phyloP scores from a whole-genome alignment of 1,284 basidiomycete species.

The Ceratobasidium theobromae region DNA sequence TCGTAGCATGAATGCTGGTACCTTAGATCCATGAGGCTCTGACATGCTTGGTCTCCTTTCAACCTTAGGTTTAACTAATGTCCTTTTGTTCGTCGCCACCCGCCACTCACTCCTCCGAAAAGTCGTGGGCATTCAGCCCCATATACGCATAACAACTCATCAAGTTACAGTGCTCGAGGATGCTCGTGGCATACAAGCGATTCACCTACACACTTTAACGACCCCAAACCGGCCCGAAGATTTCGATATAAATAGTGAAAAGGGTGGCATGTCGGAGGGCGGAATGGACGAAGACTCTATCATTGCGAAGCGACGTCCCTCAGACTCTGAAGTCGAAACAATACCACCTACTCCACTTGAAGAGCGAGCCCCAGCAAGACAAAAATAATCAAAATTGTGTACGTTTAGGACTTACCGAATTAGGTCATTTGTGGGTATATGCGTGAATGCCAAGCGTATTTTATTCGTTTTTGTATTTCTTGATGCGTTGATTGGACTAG shows the following conservation, averaged over 20 bases:
- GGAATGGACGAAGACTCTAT: no score
- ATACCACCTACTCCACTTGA: no score
- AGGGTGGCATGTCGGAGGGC: neutral
- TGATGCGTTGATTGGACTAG: no score
- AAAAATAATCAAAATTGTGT: no score
- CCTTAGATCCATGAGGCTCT: neutral
- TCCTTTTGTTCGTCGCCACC: constrained; percentile 13
- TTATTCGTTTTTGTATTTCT: no score
- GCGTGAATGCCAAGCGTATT: no score
- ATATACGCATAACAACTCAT: constrained; percentile 2
- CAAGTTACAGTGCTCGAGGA: constrained; percentile 26
- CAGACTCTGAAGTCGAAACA: no score
- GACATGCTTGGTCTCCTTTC: neutral
- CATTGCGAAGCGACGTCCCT: no score
- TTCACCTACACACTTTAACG: neutral
- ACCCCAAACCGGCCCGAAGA: neutral
- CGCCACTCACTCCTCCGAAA: constrained; percentile 14
- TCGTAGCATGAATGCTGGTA: neutral
- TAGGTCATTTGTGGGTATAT: no score
- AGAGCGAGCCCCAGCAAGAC: no score
- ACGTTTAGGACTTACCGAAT: no score
- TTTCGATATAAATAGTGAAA: constrained; percentile 2
- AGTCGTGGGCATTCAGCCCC: neutral
- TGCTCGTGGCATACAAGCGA: constrained; percentile 5
- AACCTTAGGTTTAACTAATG: constrained; percentile 12